A percentile compares a stretch with the other conserved stretches of the same genome.
Conservation (phyloP, 192 early-diverging fungal genomes). For the Polychytrium aggregatum region DNA sequence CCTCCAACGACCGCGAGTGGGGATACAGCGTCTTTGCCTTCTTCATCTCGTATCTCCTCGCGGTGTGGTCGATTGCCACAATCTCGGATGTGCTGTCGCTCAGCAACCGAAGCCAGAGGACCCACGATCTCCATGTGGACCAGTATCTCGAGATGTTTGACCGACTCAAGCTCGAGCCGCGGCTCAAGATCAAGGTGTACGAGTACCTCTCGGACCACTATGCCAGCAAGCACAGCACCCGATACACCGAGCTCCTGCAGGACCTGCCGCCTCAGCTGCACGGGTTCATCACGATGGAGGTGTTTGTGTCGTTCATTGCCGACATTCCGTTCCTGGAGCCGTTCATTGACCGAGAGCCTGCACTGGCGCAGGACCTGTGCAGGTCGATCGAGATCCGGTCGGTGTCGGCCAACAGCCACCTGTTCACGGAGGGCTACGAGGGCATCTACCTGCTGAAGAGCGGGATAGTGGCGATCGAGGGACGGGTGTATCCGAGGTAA, state of each 20-base stretch:
- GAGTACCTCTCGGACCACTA: conserved; percentile 30
- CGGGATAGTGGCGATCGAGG: conserved; percentile 33
- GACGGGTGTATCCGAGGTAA: conserved; percentile 33
- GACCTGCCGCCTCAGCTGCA: conserved; percentile 29
- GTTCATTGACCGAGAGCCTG: conserved; percentile 34
- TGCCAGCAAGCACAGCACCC: conserved; percentile 18
- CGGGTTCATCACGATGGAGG: conserved; percentile 38
- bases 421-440: conserved; percentile 37
- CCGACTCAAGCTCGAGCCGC: conserved; percentile 24
- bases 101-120: conserved; percentile 11
- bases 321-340: conserved; percentile 32
- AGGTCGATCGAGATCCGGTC: conserved; percentile 24
- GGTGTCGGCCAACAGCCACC: conserved; percentile 21
- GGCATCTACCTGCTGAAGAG: conserved; percentile 38
- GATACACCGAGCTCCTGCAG: conserved; percentile 24
- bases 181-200: conserved; percentile 33
- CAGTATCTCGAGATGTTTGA: conserved; percentile 43
- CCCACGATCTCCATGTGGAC: conserved; percentile 34
- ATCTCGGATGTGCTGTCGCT: conserved; percentile 20
- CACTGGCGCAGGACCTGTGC: conserved; percentile 37
- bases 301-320: conserved; percentile 32
- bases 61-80: conserved; percentile 28
- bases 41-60: conserved; percentile 24
- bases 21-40: conserved; percentile 26
- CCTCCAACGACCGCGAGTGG: conserved; percentile 18